Percentiles rank a stretch among this genome's conserved stretches.
These are phyloP conservation scores for Lichtheimia hyalospora DNA, from an alignment of 371 early-diverging fungal species.

Conservation along the genomic window DNA sequence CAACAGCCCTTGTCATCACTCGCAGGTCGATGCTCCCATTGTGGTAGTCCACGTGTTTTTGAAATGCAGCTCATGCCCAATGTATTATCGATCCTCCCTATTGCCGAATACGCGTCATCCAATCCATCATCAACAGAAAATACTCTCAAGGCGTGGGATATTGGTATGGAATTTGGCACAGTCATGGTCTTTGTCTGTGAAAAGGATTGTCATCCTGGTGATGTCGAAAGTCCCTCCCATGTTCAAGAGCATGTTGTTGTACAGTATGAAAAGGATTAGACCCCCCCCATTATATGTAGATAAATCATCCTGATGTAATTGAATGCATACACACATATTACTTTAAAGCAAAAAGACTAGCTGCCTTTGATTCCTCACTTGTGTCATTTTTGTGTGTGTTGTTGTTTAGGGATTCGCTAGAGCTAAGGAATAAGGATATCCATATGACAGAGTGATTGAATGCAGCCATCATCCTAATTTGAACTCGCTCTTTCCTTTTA, in stretches of 20 bases:
- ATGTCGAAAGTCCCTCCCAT: constrained; percentile 44
- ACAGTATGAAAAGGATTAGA: constrained; percentile 65
- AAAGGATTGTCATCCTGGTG: constrained; percentile 69
- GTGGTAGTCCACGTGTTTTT: constrained; percentile 77
- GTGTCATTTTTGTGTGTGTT: too few species aligned
- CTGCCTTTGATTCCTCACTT: too few species aligned
- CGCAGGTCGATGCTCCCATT: constrained; percentile 67
- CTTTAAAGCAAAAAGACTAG: too few species aligned
- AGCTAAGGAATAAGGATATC: too few species aligned
- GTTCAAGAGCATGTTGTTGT: constrained; percentile 67
- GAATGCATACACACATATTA: too few species aligned
- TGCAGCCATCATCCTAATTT: too few species aligned
- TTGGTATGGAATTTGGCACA: constrained; percentile 95
- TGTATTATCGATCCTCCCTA: constrained; percentile 67
- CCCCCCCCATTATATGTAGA: neutral
- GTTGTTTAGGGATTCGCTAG: too few species aligned
- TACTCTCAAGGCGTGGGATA: constrained; percentile 48
- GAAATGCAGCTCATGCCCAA: constrained; percentile 95
- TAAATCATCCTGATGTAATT: too few species aligned
- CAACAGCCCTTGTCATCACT: constrained; percentile 29
- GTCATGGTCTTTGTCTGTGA: constrained; percentile 81
- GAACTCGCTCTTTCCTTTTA: too few species aligned
- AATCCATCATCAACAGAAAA: constrained; percentile 18
- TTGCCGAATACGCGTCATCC: constrained; percentile 33
- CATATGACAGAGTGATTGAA: too few species aligned